Base-by-base conservation (phyloP, 192 early-diverging fungal genomes). In the Phycomyces nitens region DNA sequence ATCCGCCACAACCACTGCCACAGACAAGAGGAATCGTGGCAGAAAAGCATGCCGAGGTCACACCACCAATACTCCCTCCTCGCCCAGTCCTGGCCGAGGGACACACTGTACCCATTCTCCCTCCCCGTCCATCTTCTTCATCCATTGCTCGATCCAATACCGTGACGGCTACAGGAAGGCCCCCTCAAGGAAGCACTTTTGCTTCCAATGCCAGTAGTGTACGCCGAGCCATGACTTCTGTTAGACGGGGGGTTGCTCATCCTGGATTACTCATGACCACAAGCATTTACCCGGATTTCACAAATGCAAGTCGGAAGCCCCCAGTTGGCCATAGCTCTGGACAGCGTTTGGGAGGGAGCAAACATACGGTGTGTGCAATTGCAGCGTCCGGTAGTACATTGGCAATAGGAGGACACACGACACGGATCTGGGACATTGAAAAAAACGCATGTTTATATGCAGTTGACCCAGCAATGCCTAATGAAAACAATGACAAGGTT, bases 221-320 rank as follows among this genome's bases (percentile, higher is more conserved):
- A 10, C 43, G 27, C 3, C 23, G 56, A 16, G 20, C 56, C 11
- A 15, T 42, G 40, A 41, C 39, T 9, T 39, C 24, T 34, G 29
- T 23, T 39, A 42, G 44, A 39, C 9, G 0, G 49, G 34, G 11
- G 20, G 23, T 34, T 38, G 47, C 23, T 43, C 60, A 12, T 61
- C 60, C 16, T 51, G 40, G 12, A 5, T 22, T 42, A 20, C 24
- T 60, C 0, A 39, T 60, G 2, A 29, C 49, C 9, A 53, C 16
- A 6, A 59, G 39, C 27, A 42, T 60, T 16, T 75, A 70, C 55
- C 86, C 86, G 11, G 82, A 86, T 55, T 63, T 77, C 40, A 68
- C 77, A 22, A 57, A 74, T 22, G 79, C 81, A 10, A 87, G 86
- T 62, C 79, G 86, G 50, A 74, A 82, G 2, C 76, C 82, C 0